Evolutionary conservation across 1,284 basidiomycete species (phyloP).

Genomic region (Pholiota adiposa): DNA sequence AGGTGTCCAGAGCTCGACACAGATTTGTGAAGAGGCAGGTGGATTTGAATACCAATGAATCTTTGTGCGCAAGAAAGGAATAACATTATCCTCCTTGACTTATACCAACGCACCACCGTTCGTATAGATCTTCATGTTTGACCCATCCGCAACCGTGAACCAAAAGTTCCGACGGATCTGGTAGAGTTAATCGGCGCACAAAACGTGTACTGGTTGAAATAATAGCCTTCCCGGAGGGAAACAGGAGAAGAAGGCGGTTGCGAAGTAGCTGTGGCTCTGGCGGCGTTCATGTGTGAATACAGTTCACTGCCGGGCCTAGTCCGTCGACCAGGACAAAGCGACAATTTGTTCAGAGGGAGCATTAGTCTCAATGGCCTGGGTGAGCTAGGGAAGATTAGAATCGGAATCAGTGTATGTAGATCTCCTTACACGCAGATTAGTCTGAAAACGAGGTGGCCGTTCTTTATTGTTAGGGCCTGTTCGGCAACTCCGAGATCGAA

Average conservation of each 20-base stretch:
- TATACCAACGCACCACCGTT: not conserved
- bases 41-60: too few species aligned
- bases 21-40: too few species aligned
- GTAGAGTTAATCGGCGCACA: slow-evolving; percentile 21
- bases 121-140: slow-evolving; percentile 3
- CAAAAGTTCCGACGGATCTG: slow-evolving; percentile 27
- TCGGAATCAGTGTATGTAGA: not conserved
- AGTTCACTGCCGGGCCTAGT: not conserved
- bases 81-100: not conserved
- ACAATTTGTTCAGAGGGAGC: slow-evolving; percentile 1
- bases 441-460: slow-evolving; percentile 4
- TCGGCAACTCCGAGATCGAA: too few species aligned
- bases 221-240: not conserved
- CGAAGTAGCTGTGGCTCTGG: not conserved
- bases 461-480: slow-evolving; percentile 6
- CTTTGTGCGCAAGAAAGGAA: not conserved
- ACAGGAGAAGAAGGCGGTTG: not conserved
- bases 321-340: slow-evolving; percentile 11
- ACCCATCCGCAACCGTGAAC: slow-evolving; percentile 26
- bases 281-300: not conserved
- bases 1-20: too few species aligned
- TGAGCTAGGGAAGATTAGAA: not conserved
- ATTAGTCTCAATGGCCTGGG: not conserved
- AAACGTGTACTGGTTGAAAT: slow-evolving; percentile 14
- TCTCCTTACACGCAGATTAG: slow-evolving; percentile 9